Conservation (phyloP, 2,329 filamentous ascomycete genomes). For the Epichloe uncinata region DNA sequence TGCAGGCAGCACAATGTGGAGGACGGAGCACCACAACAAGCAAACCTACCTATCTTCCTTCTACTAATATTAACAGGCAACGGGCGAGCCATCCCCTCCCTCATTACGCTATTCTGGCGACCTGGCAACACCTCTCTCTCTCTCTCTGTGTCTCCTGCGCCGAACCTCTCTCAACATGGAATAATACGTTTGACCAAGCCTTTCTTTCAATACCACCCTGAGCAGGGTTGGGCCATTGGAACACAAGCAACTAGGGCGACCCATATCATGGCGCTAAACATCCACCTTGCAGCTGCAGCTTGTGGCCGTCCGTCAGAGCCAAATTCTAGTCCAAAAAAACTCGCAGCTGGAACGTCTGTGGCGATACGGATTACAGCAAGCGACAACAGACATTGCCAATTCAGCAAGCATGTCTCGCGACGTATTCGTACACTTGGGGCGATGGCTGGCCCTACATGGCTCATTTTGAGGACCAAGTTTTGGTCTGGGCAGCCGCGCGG, state of each 20-base stretch:
- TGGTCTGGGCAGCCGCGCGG: too few species aligned
- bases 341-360: constrained; percentile 3
- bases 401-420: background rate
- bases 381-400: background rate
- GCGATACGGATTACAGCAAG: background rate
- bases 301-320: background rate
- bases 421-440: background rate
- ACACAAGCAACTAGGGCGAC: background rate
- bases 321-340: constrained; percentile 3
- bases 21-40: background rate
- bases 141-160: constrained; percentile 1
- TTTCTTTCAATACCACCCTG: constrained; percentile 7
- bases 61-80: constrained; percentile 1
- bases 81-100: constrained; percentile 1
- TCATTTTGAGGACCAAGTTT: background rate
- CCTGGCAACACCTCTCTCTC: too few species aligned
- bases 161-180: constrained; percentile 2
- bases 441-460: background rate
- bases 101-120: constrained; percentile 1
- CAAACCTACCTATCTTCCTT: background rate
- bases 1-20: background rate
- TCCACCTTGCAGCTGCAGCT: constrained; percentile 2
- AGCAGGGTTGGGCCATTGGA: constrained; percentile 7
- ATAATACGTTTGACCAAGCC: constrained; percentile 6
- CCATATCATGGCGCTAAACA: constrained; percentile 5